These are phyloP conservation scores for Globisporangium middletonii DNA, from an alignment of 352 stramenopile species.

Conservation along the genomic window DNA sequence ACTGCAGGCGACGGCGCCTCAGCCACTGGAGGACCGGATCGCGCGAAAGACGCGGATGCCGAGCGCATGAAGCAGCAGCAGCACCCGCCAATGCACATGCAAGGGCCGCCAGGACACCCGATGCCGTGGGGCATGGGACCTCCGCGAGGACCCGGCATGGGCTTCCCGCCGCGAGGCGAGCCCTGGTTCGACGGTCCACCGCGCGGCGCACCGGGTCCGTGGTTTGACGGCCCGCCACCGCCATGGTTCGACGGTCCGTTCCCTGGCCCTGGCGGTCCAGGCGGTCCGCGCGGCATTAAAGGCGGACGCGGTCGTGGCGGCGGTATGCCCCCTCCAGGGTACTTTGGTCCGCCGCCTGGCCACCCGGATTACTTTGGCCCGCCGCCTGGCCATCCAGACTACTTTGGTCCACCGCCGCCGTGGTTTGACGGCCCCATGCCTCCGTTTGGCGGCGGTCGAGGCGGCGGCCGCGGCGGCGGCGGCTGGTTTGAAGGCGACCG, in stretches of 20 bases:
- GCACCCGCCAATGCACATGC: slow-evolving; percentile 7
- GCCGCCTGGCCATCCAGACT: slow-evolving; percentile 66
- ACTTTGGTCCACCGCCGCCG: slow-evolving; percentile 58
- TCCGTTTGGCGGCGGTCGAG: slow-evolving; percentile 37
- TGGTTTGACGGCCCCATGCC: slow-evolving; percentile 66
- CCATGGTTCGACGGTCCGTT: slow-evolving; percentile 82
- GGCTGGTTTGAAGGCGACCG: slow-evolving; percentile 42
- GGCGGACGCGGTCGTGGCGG: slow-evolving; percentile 43
- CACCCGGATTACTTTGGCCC: slow-evolving; percentile 67
- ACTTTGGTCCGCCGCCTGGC: slow-evolving; percentile 53
- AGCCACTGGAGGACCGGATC: background rate
- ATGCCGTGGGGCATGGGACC: slow-evolving; percentile 28
- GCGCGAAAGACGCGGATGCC: slow-evolving; percentile 8
- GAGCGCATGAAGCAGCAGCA: slow-evolving; percentile 21
- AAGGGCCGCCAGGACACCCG: slow-evolving; percentile 26
- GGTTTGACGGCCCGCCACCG: slow-evolving; percentile 64
- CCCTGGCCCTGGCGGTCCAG: slow-evolving; percentile 33
- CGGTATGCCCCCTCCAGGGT: slow-evolving; percentile 55
- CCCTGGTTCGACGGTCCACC: slow-evolving; percentile 67
- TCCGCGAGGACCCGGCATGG: slow-evolving; percentile 42
- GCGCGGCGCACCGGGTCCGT: slow-evolving; percentile 53
- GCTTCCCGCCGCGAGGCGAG: slow-evolving; percentile 40
- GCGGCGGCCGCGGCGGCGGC: slow-evolving; percentile 28
- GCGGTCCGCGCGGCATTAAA: slow-evolving; percentile 25
- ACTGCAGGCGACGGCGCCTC: background rate